These are phyloP conservation scores for Arthrocladium fulminans DNA, from an alignment of 2,329 filamentous ascomycete species.

Conservation along the genomic window DNA sequence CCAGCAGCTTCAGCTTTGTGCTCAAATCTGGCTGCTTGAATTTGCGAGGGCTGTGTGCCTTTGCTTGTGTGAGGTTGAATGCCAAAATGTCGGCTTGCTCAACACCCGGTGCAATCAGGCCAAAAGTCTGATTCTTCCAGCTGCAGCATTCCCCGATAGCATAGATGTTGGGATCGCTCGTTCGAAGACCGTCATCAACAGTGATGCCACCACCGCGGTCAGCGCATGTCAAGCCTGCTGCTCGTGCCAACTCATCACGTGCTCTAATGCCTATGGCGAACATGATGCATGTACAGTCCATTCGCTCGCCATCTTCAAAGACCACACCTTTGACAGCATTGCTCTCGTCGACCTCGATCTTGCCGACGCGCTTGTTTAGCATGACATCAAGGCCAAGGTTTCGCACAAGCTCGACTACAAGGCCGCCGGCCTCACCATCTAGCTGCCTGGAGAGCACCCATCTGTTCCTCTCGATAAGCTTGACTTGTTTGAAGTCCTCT, in stretches of 20 bases:
- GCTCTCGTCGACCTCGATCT: slow-evolving; percentile 57
- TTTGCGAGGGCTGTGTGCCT: slow-evolving; percentile 56
- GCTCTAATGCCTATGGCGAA: slow-evolving; percentile 83
- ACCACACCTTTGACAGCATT: slow-evolving; percentile 64
- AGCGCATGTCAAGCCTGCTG: slow-evolving; percentile 62
- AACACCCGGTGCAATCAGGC: slow-evolving; percentile 77
- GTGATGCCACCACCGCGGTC: slow-evolving; percentile 68
- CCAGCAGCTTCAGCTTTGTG: slow-evolving; percentile 82
- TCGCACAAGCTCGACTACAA: slow-evolving; percentile 75
- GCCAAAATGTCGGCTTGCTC: slow-evolving; percentile 89
- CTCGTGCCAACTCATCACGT: slow-evolving; percentile 64
- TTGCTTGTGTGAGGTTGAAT: slow-evolving; percentile 81
- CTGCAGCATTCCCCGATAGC: slow-evolving; percentile 87
- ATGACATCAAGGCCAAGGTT: slow-evolving; percentile 72
- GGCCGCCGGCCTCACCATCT: slow-evolving; percentile 67
- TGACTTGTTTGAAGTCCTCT: slow-evolving; percentile 62
- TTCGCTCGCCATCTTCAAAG: slow-evolving; percentile 71
- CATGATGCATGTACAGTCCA: slow-evolving; percentile 72
- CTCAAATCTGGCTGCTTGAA: slow-evolving; percentile 82
- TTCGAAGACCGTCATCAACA: slow-evolving; percentile 43
- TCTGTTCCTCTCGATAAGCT: slow-evolving; percentile 68
- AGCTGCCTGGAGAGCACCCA: slow-evolving; percentile 79
- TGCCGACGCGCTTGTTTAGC: slow-evolving; percentile 64
- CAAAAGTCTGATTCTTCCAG: slow-evolving; percentile 57
- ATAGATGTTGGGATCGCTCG: slow-evolving; percentile 61